Evolutionary conservation across 805 yeast species (phyloP), one percentile per base, ranked within the genome.

Genomic region (Candida montana): DNA sequence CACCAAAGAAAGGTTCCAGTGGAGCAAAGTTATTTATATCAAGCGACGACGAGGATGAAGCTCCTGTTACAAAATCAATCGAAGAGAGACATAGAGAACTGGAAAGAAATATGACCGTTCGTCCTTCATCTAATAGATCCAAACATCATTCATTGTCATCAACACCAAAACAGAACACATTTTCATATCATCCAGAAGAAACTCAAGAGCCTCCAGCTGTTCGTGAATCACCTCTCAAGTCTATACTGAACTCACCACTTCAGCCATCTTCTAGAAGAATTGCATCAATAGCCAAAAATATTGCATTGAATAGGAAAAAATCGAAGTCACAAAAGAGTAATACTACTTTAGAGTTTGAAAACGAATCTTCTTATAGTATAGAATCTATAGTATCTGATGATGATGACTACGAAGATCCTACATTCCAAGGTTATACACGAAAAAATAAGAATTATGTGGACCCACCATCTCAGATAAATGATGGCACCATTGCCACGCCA

Each of bases 21-120:
- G 53, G 53, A 5, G 49, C 43, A 31, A 48, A 44, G 31, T 39
- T 53, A n/a, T 53, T 53, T 26, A 45, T 42, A 4, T 43, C 53
- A 5, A 42, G 50, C 17, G 51, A 44, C 31, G 45, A 41, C 3
- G 55, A 51, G 2, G 35, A 13, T 2, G 32, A 35, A 11, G 33
- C 11, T 15, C 29, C 29, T 8, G 15, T 12, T 13, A 48, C 6
- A 13, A 26, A 48, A 45, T 39, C 52, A 1, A 30, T 20, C 16
- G 41, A 45, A 17, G 41, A 48, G 23, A 45, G 53, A 11, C 44
- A 45, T 7, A 13, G 30, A 33, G 54, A 53, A 28, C 35, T 51
- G 17, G 53, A 50, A 33, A 42, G 50, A 34, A 53, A 53, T 33
- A 50, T 45, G 11, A 49, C 55, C 1, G 46, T 48, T n/a, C 21